phyloP scores from a whole-genome alignment of 2,329 filamentous ascomycete species.

The Ophiostoma populinum region DNA sequence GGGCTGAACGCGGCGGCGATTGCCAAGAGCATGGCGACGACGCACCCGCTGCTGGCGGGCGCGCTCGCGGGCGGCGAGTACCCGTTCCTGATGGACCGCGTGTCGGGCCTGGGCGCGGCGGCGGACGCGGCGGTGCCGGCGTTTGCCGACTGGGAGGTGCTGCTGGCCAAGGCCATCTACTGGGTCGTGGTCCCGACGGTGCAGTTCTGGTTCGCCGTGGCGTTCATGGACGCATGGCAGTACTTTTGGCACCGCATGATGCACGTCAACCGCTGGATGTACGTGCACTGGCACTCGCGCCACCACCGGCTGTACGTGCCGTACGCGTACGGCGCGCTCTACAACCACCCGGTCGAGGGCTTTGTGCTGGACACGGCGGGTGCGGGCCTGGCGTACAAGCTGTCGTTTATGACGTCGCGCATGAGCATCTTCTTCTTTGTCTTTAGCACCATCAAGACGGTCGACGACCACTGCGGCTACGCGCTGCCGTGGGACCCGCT shows the following conservation, averaged over 20 bases:
- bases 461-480: conserved; percentile 96
- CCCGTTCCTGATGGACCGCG: conserved; percentile 39
- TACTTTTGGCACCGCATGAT: conserved; percentile 93
- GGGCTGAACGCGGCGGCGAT: conserved; percentile 63
- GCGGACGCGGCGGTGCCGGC: conserved; percentile 44
- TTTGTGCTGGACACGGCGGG: conserved; percentile 86
- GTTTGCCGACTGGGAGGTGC: conserved; percentile 72
- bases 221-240: conserved; percentile 88
- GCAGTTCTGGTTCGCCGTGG: conserved; percentile 59
- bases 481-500: conserved; percentile 89
- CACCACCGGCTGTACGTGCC: conserved; percentile 96
- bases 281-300: conserved; percentile 81
- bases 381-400: conserved; percentile 66
- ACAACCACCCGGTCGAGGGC: conserved; percentile 90
- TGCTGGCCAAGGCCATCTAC: conserved; percentile 61
- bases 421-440: conserved; percentile 85
- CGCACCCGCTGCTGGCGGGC: conserved; percentile 58
- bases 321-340: conserved; percentile 90
- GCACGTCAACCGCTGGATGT: conserved; percentile 96
- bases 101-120: conserved; percentile 20
- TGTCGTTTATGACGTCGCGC: conserved; percentile 65
- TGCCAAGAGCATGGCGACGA: conserved; percentile 54
- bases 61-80: conserved; percentile 68
- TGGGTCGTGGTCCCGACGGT: conserved; percentile 56
- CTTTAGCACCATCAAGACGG: conserved; percentile 81